These are phyloP conservation scores for Perkinsela sp. DNA, from an alignment of 208 protist species.

Conservation along the genomic window DNA sequence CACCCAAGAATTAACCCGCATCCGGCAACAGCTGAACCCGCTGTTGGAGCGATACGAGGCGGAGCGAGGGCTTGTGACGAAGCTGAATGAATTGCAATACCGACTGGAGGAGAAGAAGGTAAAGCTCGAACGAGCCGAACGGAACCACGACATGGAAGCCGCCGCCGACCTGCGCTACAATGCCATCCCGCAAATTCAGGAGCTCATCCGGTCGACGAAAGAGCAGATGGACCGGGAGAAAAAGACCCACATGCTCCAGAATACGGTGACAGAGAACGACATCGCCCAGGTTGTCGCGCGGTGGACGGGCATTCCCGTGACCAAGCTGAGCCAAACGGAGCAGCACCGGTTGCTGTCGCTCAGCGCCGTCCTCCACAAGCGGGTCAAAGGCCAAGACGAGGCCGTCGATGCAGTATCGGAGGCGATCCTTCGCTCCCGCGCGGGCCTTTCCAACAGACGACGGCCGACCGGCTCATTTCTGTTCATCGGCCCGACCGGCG, in stretches of 20 bases:
- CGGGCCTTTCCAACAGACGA: slow-evolving; percentile 26
- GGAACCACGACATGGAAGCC: slow-evolving; percentile 45
- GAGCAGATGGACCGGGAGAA: slow-evolving; percentile 18
- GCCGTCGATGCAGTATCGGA: slow-evolving; percentile 62
- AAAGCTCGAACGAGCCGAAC: slow-evolving; percentile 63
- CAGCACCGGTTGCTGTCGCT: slow-evolving; percentile 27
- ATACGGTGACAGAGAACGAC: slow-evolving; percentile 31
- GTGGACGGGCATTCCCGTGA: slow-evolving; percentile 80
- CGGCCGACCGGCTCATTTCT: slow-evolving; percentile 62
- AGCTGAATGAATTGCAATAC: slow-evolving; percentile 39
- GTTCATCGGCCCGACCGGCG: slow-evolving; percentile 67
- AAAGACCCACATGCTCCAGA: slow-evolving; percentile 19
- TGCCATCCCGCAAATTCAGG: slow-evolving; percentile 74
- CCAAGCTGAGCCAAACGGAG: slow-evolving; percentile 26
- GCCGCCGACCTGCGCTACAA: slow-evolving; percentile 81
- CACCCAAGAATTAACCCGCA: slow-evolving; percentile 27
- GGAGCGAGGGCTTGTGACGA: slow-evolving; percentile 44
- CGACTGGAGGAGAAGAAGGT: slow-evolving; percentile 58
- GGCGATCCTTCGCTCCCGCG: slow-evolving; percentile 58
- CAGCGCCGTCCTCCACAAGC: slow-evolving; percentile 10
- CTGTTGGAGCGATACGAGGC: slow-evolving; percentile 38
- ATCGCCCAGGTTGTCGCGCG: slow-evolving; percentile 66
- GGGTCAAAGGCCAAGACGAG: slow-evolving; percentile 71
- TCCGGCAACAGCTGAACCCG: slow-evolving; percentile 39
- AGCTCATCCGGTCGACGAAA: slow-evolving; percentile 30